These are phyloP conservation scores for Aspergillus nomiae DNA, from an alignment of 2,329 filamentous ascomycete species.

Conservation along the genomic window DNA sequence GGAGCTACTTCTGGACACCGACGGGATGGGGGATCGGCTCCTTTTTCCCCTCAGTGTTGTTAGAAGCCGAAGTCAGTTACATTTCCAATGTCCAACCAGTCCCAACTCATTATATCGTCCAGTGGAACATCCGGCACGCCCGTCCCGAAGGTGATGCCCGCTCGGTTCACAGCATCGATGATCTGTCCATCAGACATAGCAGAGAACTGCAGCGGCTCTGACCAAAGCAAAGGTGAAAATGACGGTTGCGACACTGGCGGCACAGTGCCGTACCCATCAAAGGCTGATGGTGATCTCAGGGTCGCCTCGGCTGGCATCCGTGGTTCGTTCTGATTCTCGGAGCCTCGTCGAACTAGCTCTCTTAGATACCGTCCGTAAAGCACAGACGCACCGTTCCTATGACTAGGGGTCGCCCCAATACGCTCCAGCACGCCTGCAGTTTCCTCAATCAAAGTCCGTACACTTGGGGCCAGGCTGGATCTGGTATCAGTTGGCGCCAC, in stretches of 20 bases:
- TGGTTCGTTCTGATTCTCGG: slow-evolving; percentile 14
- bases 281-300: slow-evolving; percentile 14
- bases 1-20: slow-evolving; percentile 34
- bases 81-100: slow-evolving; percentile 55
- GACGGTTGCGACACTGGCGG: slow-evolving; percentile 27
- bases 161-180: slow-evolving; percentile 65
- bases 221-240: slow-evolving; percentile 42
- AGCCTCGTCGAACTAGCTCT: slow-evolving; percentile 45
- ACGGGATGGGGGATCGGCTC: slow-evolving; percentile 14
- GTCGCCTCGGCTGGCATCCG: slow-evolving; percentile 16
- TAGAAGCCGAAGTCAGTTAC: slow-evolving; percentile 30
- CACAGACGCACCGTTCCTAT: slow-evolving; percentile 67
- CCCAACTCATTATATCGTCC: slow-evolving; percentile 61
- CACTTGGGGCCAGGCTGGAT: slow-evolving; percentile 63
- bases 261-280: slow-evolving; percentile 22
- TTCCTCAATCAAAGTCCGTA: slow-evolving; percentile 67
- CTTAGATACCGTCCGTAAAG: slow-evolving; percentile 60
- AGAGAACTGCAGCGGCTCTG: slow-evolving; percentile 63
- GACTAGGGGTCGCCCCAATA: slow-evolving; percentile 65
- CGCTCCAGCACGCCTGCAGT: slow-evolving; percentile 69
- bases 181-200: slow-evolving; percentile 72
- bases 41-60: not conserved
- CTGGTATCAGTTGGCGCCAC: slow-evolving; percentile 58
- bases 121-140: slow-evolving; percentile 59
- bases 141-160: slow-evolving; percentile 61